Conservation (phyloP, 768 basidiomycete species). For the Lentinula lateritia region DNA sequence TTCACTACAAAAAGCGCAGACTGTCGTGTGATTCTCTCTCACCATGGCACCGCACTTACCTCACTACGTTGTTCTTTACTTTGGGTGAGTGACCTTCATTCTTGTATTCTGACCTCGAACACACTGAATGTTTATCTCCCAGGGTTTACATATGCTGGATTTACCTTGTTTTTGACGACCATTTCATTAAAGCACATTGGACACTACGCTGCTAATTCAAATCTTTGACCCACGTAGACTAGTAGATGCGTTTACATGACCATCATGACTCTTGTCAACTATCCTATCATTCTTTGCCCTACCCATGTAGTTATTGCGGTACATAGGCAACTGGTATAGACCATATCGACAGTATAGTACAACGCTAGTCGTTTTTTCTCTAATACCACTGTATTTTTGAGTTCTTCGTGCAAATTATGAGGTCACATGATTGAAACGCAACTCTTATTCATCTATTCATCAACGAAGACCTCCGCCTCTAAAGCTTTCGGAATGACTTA, state of each 20-base stretch:
- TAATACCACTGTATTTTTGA: background rate
- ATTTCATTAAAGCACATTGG: background rate
- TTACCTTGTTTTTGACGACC: background rate
- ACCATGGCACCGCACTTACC: no score
- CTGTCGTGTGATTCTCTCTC: background rate
- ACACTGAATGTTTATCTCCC: background rate
- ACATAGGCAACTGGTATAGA: background rate
- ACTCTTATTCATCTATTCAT: background rate
- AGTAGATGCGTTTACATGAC: background rate
- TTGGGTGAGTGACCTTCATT: background rate
- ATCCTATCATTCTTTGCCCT: background rate
- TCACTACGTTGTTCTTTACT: background rate
- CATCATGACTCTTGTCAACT: background rate
- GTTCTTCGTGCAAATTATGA: background rate
- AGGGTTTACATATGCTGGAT: background rate
- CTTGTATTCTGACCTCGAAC: background rate
- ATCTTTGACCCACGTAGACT: no score
- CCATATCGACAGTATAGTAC: background rate
- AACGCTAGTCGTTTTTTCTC: background rate
- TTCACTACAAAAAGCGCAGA: background rate
- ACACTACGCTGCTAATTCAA: background rate
- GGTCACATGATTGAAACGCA: no score
- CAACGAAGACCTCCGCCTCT: background rate
- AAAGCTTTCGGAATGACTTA: conserved; percentile 25
- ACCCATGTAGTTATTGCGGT: conserved; percentile 7